Base-by-base conservation (phyloP, 148 eudicot species). In the Chenopodium suecicum region DNA sequence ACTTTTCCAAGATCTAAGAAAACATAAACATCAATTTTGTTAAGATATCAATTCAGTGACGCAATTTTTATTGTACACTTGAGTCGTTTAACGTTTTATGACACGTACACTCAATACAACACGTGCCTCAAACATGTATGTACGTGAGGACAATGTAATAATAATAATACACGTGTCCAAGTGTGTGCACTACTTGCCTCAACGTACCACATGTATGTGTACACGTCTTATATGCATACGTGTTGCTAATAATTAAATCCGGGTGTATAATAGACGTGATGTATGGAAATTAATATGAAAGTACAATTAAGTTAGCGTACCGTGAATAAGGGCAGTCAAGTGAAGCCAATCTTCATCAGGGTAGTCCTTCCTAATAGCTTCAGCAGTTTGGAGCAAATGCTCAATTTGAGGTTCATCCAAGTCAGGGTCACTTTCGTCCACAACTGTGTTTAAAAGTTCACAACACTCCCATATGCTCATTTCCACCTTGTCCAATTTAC, bases 381-480 rank as follows among this genome's bases (percentile, higher is more conserved):
- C 99, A 78, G 99, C 98, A 72, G 92, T 92, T 80, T 95, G 99
- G 58, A 95, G 80, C 88, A 94, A 88, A 80, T 95, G 99, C 81
- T 95, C 89, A 72, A 95, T 94, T 84, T 95, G 99, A 41, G 98
- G 99, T 72, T 95, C 98, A 78, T 95, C 99, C 78, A 95, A 76
- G 41, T 95, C 98, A 19, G 99, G 99, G 47, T 92, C 97, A 75
- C 99, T 95, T 76, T 95, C 99, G 22, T 95, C 99, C 1, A 95
- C 93, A 1, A 95, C 91, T 6, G 92, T 85, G 80, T 95, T 94
- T 0, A 94, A 86, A 7, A 94, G 97, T 80, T 90, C 98, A 81
- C 99, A 95, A 46, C 98, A 91, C 67, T 95, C 99, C 99, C 99
- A 94, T 74, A 95, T 95, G 89, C 98, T 94, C 98, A 95, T 94